Conservation (phyloP, 495 filamentous ascomycete genomes). For the Monascus purpureus region DNA sequence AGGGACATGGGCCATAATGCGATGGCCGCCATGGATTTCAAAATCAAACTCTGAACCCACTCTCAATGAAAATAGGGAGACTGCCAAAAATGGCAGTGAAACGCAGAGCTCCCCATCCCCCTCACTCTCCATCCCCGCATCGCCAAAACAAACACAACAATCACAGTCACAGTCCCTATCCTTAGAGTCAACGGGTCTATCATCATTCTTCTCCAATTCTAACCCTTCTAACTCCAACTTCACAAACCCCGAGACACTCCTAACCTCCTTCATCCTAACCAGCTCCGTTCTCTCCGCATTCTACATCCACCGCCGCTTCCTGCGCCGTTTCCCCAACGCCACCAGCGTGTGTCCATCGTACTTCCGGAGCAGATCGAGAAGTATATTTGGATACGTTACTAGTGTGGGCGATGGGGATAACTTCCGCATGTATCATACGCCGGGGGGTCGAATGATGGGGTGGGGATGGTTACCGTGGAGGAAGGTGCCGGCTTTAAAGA, state of each 20-base stretch:
- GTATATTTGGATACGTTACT: slow-evolving; percentile 71
- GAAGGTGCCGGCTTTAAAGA: slow-evolving; percentile 50
- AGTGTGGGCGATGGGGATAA: slow-evolving; percentile 94
- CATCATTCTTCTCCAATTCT: no score
- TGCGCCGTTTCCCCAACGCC: slow-evolving; percentile 69
- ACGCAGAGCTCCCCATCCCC: no score
- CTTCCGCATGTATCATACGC: slow-evolving; percentile 87
- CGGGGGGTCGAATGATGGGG: slow-evolving; percentile 69
- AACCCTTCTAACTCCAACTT: no score
- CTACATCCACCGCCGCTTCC: slow-evolving; percentile 43
- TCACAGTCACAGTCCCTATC: no score
- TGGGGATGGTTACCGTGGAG: slow-evolving; percentile 84
- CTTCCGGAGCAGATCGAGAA: slow-evolving; percentile 46
- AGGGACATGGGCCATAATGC: slow-evolving; percentile 30
- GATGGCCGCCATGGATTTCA: slow-evolving; percentile 39
- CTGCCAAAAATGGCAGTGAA: no score
- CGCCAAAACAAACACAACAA: no score
- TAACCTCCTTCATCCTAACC: slow-evolving; percentile 58
- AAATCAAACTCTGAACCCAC: slow-evolving; percentile 17
- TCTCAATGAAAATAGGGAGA: slow-evolving; percentile 6
- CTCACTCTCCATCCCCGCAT: no score
- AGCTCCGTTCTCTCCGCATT: slow-evolving; percentile 44
- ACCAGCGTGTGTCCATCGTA: slow-evolving; percentile 50
- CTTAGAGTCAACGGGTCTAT: no score
- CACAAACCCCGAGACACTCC: slow-evolving; percentile 47